Conservation (phyloP, 495 filamentous ascomycete genomes). For the Annulohypoxylon nitens region DNA sequence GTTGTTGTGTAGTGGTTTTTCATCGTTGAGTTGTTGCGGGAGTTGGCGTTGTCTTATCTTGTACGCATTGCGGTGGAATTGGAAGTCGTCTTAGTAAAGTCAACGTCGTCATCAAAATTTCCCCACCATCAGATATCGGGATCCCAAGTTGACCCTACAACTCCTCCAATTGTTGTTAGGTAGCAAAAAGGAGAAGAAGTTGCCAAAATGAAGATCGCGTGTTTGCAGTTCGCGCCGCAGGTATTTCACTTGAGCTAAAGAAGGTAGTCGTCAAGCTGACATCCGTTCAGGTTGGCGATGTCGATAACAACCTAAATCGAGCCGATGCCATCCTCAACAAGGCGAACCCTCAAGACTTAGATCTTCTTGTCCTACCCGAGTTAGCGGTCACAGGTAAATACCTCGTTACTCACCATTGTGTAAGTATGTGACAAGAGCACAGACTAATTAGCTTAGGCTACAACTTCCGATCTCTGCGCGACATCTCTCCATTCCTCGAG, state of each 20-base stretch:
- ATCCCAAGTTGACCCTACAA: background rate
- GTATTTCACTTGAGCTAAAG: background rate
- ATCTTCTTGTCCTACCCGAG: constrained; percentile 87
- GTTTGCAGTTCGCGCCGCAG: constrained; percentile 81
- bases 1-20: constrained; percentile 9
- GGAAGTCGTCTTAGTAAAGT: constrained; percentile 13
- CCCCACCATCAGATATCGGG: background rate
- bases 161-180: background rate
- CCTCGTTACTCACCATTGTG: background rate
- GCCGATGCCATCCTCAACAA: constrained; percentile 78
- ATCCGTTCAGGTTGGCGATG: constrained; percentile 69
- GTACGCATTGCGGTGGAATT: constrained; percentile 1
- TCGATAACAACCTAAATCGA: constrained; percentile 78
- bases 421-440: background rate
- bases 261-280: background rate
- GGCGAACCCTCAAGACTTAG: constrained; percentile 66
- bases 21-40: constrained; percentile 15
- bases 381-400: constrained; percentile 82
- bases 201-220: constrained; percentile 78
- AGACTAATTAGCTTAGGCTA: constrained; percentile 70
- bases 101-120: constrained; percentile 2
- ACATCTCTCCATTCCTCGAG: constrained; percentile 87
- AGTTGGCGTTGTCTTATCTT: background rate
- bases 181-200: background rate
- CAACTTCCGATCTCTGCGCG: constrained; percentile 83